Percentiles rank a stretch among this genome's conserved stretches.
These are phyloP conservation scores for Apiospora pterosperma DNA, from an alignment of 2,329 filamentous ascomycete species.

Conservation along the genomic window DNA sequence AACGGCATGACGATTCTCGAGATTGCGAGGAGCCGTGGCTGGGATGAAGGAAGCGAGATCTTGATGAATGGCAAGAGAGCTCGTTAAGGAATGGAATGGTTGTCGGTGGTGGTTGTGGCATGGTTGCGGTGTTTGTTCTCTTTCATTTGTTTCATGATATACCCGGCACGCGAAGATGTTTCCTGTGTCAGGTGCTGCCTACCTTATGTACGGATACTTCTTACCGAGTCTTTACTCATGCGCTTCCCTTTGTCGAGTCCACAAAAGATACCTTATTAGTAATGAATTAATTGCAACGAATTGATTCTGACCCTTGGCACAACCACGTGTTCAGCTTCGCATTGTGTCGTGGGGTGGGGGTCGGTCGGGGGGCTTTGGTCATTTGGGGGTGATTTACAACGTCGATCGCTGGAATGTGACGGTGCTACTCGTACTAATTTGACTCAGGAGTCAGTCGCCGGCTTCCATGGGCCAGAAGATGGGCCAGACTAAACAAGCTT, in stretches of 20 bases:
- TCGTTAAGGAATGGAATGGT: background rate
- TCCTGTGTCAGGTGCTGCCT: background rate
- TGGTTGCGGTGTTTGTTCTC: background rate
- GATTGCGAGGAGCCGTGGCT: slow-evolving; percentile 54
- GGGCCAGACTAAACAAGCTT: background rate
- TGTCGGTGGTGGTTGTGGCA: background rate
- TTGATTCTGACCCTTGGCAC: too few species aligned
- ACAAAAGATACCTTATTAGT: background rate
- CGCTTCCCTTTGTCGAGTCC: background rate
- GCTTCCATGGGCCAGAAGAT: background rate
- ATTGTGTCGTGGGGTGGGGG: background rate
- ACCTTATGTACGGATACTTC: background rate
- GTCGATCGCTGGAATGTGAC: background rate
- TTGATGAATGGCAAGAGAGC: slow-evolving; percentile 28
- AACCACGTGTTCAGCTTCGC: too few species aligned
- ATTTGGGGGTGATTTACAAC: background rate
- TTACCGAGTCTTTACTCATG: background rate
- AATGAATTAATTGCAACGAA: background rate
- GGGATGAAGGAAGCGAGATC: slow-evolving; percentile 53
- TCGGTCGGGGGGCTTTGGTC: too few species aligned
- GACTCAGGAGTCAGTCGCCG: background rate
- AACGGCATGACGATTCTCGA: slow-evolving; percentile 51
- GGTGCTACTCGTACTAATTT: background rate
- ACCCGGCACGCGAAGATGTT: background rate
- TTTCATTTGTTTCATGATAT: background rate